Conservation (phyloP, 2,329 filamentous ascomycete species). For the Cercospora zeae-maydis region DNA sequence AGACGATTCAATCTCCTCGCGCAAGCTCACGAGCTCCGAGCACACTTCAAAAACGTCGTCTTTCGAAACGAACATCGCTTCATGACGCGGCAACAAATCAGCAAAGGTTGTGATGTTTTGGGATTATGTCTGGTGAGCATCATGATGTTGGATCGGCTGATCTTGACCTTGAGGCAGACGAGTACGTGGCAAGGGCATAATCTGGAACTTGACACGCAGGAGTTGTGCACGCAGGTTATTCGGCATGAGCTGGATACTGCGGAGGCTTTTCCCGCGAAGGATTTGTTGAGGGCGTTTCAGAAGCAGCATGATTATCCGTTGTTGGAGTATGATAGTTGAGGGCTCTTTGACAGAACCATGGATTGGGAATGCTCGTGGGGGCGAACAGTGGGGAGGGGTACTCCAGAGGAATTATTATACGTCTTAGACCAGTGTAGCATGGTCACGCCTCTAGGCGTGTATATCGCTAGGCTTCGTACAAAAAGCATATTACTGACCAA, state of each 20-base stretch:
- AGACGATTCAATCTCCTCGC: conserved; percentile 8
- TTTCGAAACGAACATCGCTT: conserved; percentile 10
- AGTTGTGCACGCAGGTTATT: conserved; percentile 14
- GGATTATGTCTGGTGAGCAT: conserved; percentile 17
- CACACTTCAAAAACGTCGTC: conserved; percentile 10
- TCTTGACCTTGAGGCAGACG: conserved; percentile 10
- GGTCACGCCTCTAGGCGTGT: not conserved
- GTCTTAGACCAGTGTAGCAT: no score
- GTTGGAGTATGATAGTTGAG: not conserved
- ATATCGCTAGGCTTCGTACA: not conserved
- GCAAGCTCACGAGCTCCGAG: conserved; percentile 13
- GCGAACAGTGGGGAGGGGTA: no score
- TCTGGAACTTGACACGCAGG: conserved; percentile 16
- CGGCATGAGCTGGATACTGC: conserved; percentile 13
- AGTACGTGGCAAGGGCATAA: conserved; percentile 8
- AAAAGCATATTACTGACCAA: not conserved
- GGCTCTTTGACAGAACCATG: not conserved
- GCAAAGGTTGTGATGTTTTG: conserved; percentile 15
- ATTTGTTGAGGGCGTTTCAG: conserved; percentile 13
- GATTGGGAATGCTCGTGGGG: no score
- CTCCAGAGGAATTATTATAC: no score
- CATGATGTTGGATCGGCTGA: conserved; percentile 17
- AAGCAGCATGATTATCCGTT: conserved; percentile 14
- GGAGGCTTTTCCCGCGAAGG: conserved; percentile 13
- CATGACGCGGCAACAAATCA: conserved; percentile 3